phyloP scores from a whole-genome alignment of 805 yeast genomes.

The Saturnispora bothae region DNA sequence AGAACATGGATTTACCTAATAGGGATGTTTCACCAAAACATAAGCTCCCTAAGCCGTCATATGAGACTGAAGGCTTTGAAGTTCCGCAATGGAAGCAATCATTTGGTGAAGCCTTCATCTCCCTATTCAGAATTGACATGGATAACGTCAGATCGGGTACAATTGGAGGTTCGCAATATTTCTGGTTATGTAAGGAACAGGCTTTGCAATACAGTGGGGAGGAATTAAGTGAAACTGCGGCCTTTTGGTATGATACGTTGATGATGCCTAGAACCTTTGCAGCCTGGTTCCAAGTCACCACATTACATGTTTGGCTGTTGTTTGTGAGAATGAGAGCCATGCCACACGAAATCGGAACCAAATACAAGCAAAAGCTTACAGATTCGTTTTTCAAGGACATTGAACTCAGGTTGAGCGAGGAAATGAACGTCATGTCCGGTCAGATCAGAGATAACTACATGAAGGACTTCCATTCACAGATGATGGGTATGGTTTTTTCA shows the following conservation, averaged over 20 bases:
- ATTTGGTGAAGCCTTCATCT: slow-evolving; percentile 56
- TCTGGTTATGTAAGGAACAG: slow-evolving; percentile 78
- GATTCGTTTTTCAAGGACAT: slow-evolving; percentile 86
- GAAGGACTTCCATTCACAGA: slow-evolving; percentile 82
- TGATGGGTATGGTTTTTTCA: slow-evolving; percentile 79
- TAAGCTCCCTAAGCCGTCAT: slow-evolving; percentile 22
- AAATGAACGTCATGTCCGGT: slow-evolving; percentile 73
- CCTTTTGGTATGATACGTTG: slow-evolving; percentile 76
- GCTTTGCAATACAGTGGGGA: slow-evolving; percentile 71
- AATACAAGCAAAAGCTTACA: slow-evolving; percentile 84
- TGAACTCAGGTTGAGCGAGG: slow-evolving; percentile 75
- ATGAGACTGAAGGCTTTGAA: slow-evolving; percentile 22
- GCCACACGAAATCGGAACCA: slow-evolving; percentile 82
- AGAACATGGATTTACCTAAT: slow-evolving; percentile 26
- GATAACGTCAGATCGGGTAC: slow-evolving; percentile 90
- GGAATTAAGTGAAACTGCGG: slow-evolving; percentile 60
- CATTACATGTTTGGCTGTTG: slow-evolving; percentile 87
- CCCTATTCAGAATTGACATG: slow-evolving; percentile 70
- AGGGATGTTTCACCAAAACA: slow-evolving; percentile 27
- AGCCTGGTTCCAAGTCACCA: slow-evolving; percentile 93
- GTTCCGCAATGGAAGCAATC: slow-evolving; percentile 42
- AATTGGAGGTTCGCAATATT: slow-evolving; percentile 81
- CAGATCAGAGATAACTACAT: slow-evolving; percentile 76
- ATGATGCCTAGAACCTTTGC: slow-evolving; percentile 78
- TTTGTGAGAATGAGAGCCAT: slow-evolving; percentile 92